Base-by-base conservation (phyloP, 345 rosid species). In the Alliaria petiolata region DNA sequence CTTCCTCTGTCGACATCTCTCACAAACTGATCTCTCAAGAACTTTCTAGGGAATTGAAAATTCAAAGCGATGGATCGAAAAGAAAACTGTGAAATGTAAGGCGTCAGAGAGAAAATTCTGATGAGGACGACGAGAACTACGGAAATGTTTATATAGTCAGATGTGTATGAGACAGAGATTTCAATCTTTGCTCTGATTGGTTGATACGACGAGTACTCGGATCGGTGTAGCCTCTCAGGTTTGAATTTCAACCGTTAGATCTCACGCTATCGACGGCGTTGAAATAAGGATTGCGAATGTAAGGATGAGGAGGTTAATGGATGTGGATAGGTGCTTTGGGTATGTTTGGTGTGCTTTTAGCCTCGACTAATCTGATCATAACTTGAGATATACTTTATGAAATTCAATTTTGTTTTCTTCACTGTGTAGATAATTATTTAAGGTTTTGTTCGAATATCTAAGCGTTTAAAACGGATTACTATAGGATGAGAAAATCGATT, bases 301-400 rank as follows among this genome's bases (percentile, higher is more conserved):
- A 61, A 58, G 65, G 74, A 72, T 71, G 65, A 13, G 65, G 69
- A 26, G 20, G 57, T 50, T 75, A 34, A 25, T n/a, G 22, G 68
- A 42, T 28, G 74, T 58, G 77, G 82, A 38, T 73, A 67, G 69
- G 67, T 57, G 70, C 13, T 70, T 58, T 59, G 55, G 70, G 60
- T 28, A 59, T 76, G 59, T 71, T 81, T 61, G 83, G 83, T 92
- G 98, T 92, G 96, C 86, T 92, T 92, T 84, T 87, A 59, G 74
- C 65, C 67, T 80, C 14, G 62, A 79, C 79, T 84, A 4, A 70
- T 61, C 35, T 69, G 17, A 12, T 22, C 52, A 58, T 80, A 80
- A 77, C 79, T 85, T 47, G 46, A 61, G 20, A 1, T 72, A 2
- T 39, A 67, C 1, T 70, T 3, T 0, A 70, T 71, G 72, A 36